Evolutionary conservation across 2,329 filamentous ascomycete species (phyloP).

Genomic region (Curvularia eragrostidis): DNA sequence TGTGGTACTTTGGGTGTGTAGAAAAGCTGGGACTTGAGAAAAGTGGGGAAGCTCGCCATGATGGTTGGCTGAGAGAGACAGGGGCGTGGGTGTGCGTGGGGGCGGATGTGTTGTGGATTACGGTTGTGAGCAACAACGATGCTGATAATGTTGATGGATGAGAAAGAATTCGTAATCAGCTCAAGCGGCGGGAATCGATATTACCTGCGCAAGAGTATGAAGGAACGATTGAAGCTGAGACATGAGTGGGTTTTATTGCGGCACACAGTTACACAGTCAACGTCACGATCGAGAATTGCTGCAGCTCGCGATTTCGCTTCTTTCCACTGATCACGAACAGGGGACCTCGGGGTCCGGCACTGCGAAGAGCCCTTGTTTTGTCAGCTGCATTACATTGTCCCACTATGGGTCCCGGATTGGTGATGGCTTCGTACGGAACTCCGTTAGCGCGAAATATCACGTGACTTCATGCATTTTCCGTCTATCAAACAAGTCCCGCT

Average conservation of each 20-base stretch:
- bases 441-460: constrained; percentile 6
- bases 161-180: neutral
- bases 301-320: too few relatives aligned
- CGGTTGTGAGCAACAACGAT: neutral
- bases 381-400: neutral
- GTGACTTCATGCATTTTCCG: neutral
- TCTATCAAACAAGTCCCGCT: neutral
- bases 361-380: neutral
- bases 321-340: neutral
- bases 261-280: neutral
- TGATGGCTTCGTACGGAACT: constrained; percentile 7
- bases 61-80: neutral
- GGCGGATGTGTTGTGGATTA: neutral
- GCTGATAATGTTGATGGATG: neutral
- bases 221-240: neutral
- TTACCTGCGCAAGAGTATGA: neutral
- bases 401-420: neutral
- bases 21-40: constrained; percentile 7
- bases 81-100: too few relatives aligned
- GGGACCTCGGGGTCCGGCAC: neutral
- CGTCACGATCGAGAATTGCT: neutral
- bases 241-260: neutral
- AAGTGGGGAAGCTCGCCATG: constrained; percentile 11
- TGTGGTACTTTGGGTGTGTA: constrained; percentile 9
- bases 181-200: neutral